A percentile compares a stretch with the other conserved stretches of the same genome.
Evolutionary conservation across 2,329 filamentous ascomycete genomes (phyloP).

Genomic region (Alternaria brassicicola): DNA sequence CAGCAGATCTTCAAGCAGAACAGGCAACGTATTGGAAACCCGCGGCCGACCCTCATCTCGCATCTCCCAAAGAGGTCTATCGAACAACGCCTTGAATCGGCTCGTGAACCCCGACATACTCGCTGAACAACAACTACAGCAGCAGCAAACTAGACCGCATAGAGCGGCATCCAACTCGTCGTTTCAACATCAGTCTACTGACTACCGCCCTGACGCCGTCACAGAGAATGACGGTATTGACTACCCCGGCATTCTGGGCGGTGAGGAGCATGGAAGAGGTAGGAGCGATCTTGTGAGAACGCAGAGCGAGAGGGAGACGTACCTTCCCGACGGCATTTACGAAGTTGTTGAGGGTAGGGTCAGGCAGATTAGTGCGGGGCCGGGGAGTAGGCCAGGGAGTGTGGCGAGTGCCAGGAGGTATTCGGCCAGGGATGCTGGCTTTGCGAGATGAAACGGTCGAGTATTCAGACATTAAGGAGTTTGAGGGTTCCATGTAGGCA

Average conservation of each 20-base stretch:
- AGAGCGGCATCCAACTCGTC: background rate
- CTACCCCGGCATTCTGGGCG: conserved; percentile 1
- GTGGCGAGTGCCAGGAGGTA: background rate
- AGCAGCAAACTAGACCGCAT: background rate
- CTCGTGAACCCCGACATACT: conserved; percentile 1
- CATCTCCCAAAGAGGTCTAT: background rate
- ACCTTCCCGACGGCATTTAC: conserved; percentile 12
- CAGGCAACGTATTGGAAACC: background rate
- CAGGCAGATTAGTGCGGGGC: conserved; percentile 4
- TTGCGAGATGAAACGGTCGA: background rate
- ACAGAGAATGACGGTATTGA: background rate
- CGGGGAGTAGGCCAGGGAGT: background rate
- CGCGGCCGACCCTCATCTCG: background rate
- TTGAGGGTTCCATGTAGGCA: background rate
- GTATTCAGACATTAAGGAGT: too few species aligned
- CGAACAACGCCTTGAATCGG: conserved; percentile 3
- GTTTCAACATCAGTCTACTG: background rate
- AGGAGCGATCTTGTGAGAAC: background rate
- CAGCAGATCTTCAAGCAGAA: background rate
- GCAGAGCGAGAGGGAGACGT: conserved; percentile 2
- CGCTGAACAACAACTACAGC: background rate
- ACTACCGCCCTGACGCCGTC: background rate
- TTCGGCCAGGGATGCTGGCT: conserved; percentile 6
- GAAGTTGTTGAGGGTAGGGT: conserved; percentile 12
- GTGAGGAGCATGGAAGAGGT: background rate